Percentiles rank a stretch among this genome's conserved stretches.
Evolutionary conservation across 2,329 filamentous ascomycete species (phyloP).

Genomic region (Talaromyces islandicus): DNA sequence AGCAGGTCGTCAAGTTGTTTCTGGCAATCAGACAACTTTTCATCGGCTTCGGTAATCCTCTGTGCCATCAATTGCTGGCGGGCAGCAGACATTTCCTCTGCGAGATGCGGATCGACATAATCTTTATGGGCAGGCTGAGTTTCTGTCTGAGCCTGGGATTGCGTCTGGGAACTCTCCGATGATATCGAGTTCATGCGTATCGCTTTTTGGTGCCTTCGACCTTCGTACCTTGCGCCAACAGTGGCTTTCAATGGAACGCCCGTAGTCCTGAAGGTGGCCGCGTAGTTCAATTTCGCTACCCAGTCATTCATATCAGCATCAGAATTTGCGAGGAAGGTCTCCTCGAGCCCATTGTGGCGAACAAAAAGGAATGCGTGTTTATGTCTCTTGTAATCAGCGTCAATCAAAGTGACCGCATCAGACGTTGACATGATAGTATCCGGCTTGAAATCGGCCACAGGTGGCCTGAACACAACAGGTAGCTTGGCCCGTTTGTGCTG

Average conservation of each 20-base stretch:
- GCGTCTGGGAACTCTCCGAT: constrained; percentile 58
- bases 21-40: constrained; percentile 65
- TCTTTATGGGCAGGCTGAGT: constrained; percentile 47
- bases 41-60: constrained; percentile 77
- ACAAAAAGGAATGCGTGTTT: constrained; percentile 94
- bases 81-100: constrained; percentile 76
- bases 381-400: constrained; percentile 82
- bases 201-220: constrained; percentile 55
- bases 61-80: constrained; percentile 75
- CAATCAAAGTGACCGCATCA: constrained; percentile 80
- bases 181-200: constrained; percentile 58
- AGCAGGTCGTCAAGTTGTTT: constrained; percentile 77
- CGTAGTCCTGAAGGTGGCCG: constrained; percentile 85
- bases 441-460: constrained; percentile 85
- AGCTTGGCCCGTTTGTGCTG: constrained; percentile 73
- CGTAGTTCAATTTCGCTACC: constrained; percentile 93
- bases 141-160: constrained; percentile 63
- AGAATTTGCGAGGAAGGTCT: constrained; percentile 82
- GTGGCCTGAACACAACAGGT: constrained; percentile 84
- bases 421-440: constrained; percentile 91
- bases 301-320: constrained; percentile 94
- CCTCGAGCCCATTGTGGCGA: constrained; percentile 77
- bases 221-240: constrained; percentile 77
- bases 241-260: constrained; percentile 87
- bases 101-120: constrained; percentile 69